Conservation (phyloP, 805 yeast genomes). For the Lachancea mirantina region DNA sequence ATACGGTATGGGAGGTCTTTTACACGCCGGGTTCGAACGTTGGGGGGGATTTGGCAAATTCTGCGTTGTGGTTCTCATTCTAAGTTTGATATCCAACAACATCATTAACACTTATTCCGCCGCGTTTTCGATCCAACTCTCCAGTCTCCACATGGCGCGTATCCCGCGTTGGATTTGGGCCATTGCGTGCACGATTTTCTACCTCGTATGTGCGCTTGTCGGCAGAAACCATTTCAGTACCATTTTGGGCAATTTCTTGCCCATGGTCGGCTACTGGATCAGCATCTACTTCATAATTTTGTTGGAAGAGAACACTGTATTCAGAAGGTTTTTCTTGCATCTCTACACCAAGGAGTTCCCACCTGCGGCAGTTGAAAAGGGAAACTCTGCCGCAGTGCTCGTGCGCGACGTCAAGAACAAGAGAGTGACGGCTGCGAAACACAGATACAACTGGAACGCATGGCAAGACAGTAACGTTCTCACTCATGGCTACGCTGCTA, state of each 20-base stretch:
- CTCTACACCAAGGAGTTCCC: constrained; percentile 41
- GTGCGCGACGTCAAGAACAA: constrained; percentile 6
- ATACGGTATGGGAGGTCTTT: constrained; percentile 70
- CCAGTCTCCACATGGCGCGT: constrained; percentile 45
- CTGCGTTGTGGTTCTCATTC: constrained; percentile 56
- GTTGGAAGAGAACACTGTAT: constrained; percentile 64
- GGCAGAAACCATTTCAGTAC: constrained; percentile 68
- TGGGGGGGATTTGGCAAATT: constrained; percentile 79
- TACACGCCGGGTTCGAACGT: constrained; percentile 53
- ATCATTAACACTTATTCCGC: constrained; percentile 76
- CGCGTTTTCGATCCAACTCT: constrained; percentile 68
- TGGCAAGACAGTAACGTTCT: constrained; percentile 60
- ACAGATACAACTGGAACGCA: constrained; percentile 60
- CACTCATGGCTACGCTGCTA: constrained; percentile 68
- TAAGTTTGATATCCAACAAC: constrained; percentile 76
- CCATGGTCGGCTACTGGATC: constrained; percentile 91
- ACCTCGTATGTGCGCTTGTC: constrained; percentile 63
- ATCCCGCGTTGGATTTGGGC: constrained; percentile 79
- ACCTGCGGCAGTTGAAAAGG: constrained; percentile 7
- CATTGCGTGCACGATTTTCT: constrained; percentile 52
- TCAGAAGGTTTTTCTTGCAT: constrained; percentile 45
- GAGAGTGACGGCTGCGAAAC: constrained; percentile 16
- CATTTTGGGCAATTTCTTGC: constrained; percentile 72
- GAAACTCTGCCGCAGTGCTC: constrained; percentile 6
- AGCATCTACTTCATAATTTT: constrained; percentile 69